Conservation (phyloP, 2,329 filamentous ascomycete species). For the Pseudogymnoascus verrucosus region DNA sequence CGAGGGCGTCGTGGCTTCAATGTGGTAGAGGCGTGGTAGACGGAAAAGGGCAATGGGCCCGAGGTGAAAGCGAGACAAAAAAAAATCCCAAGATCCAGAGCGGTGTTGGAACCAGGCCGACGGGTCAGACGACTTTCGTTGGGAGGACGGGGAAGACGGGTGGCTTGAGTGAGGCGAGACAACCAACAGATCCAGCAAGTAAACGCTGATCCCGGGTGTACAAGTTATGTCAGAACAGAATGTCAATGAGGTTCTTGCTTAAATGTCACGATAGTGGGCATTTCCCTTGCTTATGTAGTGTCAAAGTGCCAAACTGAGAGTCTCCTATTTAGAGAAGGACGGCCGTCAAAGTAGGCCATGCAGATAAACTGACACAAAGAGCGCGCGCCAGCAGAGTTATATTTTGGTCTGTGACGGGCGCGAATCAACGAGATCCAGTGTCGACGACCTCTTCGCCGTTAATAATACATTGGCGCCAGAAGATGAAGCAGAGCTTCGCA, state of each 20-base stretch:
- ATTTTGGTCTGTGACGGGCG: conserved; percentile 1
- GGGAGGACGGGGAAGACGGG: neutral
- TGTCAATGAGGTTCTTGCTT: neutral
- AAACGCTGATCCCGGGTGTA: neutral
- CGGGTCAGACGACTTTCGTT: neutral
- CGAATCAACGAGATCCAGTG: conserved; percentile 6
- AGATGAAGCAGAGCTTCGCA: neutral
- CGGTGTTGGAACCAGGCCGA: neutral
- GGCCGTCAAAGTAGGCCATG: conserved; percentile 5
- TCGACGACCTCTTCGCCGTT: neutral
- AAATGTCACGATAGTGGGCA: neutral
- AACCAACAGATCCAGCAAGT: neutral
- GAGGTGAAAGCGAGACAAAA: neutral
- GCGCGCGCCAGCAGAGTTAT: conserved; percentile 3
- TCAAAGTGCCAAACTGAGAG: neutral
- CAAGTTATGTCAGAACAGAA: neutral
- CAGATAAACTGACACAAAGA: conserved; percentile 2
- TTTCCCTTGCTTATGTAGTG: neutral
- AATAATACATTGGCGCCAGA: neutral
- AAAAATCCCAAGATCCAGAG: neutral
- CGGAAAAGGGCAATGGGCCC: neutral
- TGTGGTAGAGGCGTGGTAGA: neutral
- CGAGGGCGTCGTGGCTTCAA: neutral
- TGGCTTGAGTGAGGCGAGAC: neutral
- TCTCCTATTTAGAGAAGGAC: neutral